Percentiles rank a stretch among this genome's conserved stretches.
Conservation (phyloP, 1,284 basidiomycete species). For the Trametes versicolor region DNA sequence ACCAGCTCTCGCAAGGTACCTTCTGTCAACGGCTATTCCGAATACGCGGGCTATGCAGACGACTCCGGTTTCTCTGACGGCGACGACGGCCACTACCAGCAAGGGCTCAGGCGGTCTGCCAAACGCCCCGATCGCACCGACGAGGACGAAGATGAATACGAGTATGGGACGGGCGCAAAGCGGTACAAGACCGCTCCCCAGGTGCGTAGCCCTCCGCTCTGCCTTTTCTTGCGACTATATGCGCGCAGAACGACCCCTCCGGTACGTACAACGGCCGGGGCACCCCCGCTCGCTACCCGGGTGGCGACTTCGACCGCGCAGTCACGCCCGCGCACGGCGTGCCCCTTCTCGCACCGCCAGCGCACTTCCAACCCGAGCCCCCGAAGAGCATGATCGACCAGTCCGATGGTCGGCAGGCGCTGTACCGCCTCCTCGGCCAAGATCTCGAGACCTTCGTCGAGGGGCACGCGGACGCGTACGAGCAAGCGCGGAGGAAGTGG, state of each 20-base stretch:
- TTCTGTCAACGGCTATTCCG: constrained; percentile 11
- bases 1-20: constrained; percentile 5
- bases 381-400: neutral
- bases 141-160: constrained; percentile 33
- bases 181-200: constrained; percentile 34
- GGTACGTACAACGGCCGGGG: constrained; percentile 23
- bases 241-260: constrained; percentile 25
- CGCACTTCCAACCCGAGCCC: neutral
- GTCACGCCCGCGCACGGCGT: constrained; percentile 8
- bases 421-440: constrained; percentile 40
- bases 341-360: neutral
- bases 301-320: constrained; percentile 3
- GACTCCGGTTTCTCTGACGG: constrained; percentile 2
- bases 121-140: constrained; percentile 36
- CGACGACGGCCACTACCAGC: constrained; percentile 19
- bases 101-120: constrained; percentile 26
- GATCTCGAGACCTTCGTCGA: constrained; percentile 40
- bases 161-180: constrained; percentile 36
- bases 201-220: constrained; percentile 13
- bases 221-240: constrained; percentile 6
- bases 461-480: constrained; percentile 39
- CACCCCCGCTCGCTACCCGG: constrained; percentile 18
- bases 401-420: constrained; percentile 24
- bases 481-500: constrained; percentile 44
- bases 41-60: constrained; percentile 1